Evolutionary conservation across 2,329 filamentous ascomycete genomes (phyloP).

Genomic region (Aureobasidium lini): DNA sequence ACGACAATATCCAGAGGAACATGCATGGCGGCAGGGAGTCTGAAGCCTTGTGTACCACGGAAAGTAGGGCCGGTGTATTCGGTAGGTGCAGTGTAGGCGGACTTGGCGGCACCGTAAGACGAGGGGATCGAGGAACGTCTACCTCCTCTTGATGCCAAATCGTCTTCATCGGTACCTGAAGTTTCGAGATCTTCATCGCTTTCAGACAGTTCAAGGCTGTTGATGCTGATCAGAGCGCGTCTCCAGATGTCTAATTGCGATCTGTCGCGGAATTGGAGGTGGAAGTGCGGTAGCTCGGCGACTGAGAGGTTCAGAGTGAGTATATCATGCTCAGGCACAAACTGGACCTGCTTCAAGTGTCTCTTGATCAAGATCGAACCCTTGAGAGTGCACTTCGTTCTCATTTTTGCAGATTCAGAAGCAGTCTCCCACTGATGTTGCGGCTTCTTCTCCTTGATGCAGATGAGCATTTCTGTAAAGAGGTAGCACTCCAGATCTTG

Average conservation of each 20-base stretch:
- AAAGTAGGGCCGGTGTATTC: conserved; percentile 71
- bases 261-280: conserved; percentile 78
- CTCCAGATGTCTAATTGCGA: conserved; percentile 86
- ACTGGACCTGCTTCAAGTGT: conserved; percentile 85
- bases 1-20: conserved; percentile 93
- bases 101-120: conserved; percentile 72
- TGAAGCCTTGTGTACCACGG: conserved; percentile 36
- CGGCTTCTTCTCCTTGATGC: conserved; percentile 91
- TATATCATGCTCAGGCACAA: conserved; percentile 61
- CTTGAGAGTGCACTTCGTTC: conserved; percentile 77
- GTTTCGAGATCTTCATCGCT: conserved; percentile 72
- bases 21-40: conserved; percentile 54
- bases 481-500: conserved; percentile 96
- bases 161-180: conserved; percentile 83
- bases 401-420: conserved; percentile 41
- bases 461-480: conserved; percentile 98
- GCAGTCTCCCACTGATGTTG: conserved; percentile 53
- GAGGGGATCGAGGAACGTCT: conserved; percentile 74
- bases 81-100: conserved; percentile 78
- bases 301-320: conserved; percentile 88
- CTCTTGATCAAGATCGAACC: conserved; percentile 98
- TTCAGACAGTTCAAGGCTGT: conserved; percentile 53
- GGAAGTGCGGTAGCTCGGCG: conserved; percentile 85
- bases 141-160: conserved; percentile 42
- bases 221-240: conserved; percentile 75